phyloP scores from a whole-genome alignment of 2,329 filamentous ascomycete species.

The Aquanectria penicillioides region DNA sequence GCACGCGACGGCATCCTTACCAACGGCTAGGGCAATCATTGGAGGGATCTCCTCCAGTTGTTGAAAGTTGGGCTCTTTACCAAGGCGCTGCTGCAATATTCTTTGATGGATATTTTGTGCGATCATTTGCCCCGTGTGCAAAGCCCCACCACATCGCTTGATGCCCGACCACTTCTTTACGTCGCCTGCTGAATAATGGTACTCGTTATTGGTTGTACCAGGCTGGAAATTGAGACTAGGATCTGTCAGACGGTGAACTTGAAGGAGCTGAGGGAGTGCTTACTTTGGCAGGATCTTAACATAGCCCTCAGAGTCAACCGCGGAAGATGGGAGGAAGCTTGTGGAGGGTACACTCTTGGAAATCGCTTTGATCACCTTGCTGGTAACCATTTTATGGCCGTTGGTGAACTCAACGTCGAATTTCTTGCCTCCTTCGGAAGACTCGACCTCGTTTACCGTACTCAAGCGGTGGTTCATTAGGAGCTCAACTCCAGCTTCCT shows the following conservation, averaged over 20 bases:
- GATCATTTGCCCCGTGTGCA: background rate
- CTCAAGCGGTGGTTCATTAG: constrained; percentile 68
- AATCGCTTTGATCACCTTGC: background rate
- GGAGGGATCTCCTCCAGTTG: background rate
- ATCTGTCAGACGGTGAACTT: background rate
- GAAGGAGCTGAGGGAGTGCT: background rate
- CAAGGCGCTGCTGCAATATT: background rate
- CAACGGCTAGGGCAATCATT: background rate
- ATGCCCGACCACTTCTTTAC: background rate
- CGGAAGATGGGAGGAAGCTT: background rate
- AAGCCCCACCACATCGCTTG: background rate
- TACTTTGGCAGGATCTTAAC: background rate
- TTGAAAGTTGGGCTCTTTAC: background rate
- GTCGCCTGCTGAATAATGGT: background rate
- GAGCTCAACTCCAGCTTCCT: constrained; percentile 71
- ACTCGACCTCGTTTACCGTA: background rate
- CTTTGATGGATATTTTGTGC: background rate
- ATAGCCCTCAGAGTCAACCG: background rate
- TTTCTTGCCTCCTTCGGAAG: background rate
- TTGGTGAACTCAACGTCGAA: background rate
- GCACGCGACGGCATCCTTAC: background rate
- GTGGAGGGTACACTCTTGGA: background rate
- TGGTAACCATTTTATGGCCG: background rate
- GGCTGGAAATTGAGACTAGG: background rate
- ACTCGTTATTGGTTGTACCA: background rate